These are phyloP conservation scores for Thinopyrum elongatum DNA, from an alignment of 176 grass and related monocot genomes.

Conservation along the genomic window DNA sequence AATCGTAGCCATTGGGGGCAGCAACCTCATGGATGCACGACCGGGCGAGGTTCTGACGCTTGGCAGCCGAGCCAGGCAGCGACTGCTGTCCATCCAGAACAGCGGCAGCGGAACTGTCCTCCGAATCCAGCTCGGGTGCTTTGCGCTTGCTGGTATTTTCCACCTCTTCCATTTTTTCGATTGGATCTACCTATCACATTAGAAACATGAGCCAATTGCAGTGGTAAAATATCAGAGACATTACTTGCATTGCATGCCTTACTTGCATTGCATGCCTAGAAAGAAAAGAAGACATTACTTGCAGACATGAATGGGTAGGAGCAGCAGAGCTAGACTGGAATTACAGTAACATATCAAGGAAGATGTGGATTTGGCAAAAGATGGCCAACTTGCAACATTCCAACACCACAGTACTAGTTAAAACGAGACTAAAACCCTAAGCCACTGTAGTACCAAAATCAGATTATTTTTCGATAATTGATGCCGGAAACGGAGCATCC, in stretches of 20 bases:
- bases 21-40: conserved; percentile 93
- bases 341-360: neutral
- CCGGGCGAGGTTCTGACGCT: conserved; percentile 63
- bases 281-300: neutral
- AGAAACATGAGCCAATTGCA: neutral
- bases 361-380: neutral
- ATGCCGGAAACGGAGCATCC: neutral
- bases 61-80: conserved; percentile 35
- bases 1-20: conserved; percentile 58
- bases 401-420: neutral
- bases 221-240: neutral
- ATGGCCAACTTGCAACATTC: neutral
- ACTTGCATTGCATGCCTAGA: neutral
- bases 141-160: conserved; percentile 49
- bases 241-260: neutral
- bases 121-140: conserved; percentile 10
- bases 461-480: neutral
- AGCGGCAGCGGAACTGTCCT: neutral
- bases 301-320: neutral
- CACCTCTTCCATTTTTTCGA: conserved; percentile 35
- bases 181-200: neutral
- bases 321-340: neutral
- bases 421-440: neutral
- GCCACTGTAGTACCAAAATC: neutral
- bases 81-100: neutral